Evolutionary conservation across 202 grass and related monocot species (phyloP).

Genomic region (Digitaria exilis): DNA sequence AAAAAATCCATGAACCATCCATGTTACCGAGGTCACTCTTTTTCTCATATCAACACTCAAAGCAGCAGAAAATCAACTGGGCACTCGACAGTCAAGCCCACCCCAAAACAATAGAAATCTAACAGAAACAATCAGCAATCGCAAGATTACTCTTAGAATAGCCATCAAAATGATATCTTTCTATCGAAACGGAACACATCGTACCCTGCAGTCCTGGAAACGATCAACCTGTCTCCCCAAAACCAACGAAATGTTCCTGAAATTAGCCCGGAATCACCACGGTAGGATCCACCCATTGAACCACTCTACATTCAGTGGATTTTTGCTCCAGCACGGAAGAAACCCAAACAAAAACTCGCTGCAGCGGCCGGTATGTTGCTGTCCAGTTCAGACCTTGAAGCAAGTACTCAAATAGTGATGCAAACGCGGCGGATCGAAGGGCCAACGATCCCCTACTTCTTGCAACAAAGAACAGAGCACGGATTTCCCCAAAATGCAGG

Average conservation of each 20-base stretch:
- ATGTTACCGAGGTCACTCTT: conserved; percentile 21
- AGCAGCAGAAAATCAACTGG: not conserved
- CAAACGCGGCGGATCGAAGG: conserved; percentile 4
- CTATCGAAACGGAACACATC: not conserved
- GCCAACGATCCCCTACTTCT: not conserved
- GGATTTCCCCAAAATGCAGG: conserved; percentile 9
- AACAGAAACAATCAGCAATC: not conserved
- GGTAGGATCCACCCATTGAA: not conserved
- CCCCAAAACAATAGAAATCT: not conserved
- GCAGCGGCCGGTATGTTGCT: too few species aligned
- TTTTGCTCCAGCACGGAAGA: not conserved
- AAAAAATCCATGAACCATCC: not conserved
- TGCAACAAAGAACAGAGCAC: not conserved
- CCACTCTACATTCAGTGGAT: not conserved
- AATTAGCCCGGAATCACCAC: not conserved
- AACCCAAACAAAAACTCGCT: not conserved
- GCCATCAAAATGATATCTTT: conserved; percentile 18
- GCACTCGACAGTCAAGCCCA: not conserved
- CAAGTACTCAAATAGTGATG: not conserved
- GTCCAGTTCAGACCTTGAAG: not conserved
- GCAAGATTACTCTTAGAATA: not conserved
- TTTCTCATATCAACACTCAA: not conserved
- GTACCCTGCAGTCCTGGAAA: not conserved
- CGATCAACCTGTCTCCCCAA: not conserved
- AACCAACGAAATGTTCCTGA: not conserved